A percentile compares a stretch with the other conserved stretches of the same genome.
Evolutionary conservation across 2,329 filamentous ascomycete species (phyloP).

Genomic region (Diaporthe ilicicola): DNA sequence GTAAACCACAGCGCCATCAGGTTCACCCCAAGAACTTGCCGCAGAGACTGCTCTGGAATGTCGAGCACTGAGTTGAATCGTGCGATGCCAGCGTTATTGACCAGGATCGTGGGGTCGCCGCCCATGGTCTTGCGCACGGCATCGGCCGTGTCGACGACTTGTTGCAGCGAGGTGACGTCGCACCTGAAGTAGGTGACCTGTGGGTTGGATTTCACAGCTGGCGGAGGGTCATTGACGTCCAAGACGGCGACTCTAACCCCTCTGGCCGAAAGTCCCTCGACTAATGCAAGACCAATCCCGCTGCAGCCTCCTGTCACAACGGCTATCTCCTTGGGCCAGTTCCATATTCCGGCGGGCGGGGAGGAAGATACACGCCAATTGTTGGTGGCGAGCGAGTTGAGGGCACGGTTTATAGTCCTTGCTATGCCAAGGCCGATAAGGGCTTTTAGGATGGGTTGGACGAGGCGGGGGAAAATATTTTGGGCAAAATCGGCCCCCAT

Average conservation of each 20-base stretch:
- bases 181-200: conserved; percentile 49
- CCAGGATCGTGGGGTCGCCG: conserved; percentile 62
- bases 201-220: conserved; percentile 12
- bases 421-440: conserved; percentile 23
- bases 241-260: conserved; percentile 49
- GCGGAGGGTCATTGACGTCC: conserved; percentile 45
- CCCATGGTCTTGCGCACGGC: conserved; percentile 44
- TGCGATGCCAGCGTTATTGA: conserved; percentile 67
- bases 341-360: conserved; percentile 33
- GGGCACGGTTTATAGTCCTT: conserved; percentile 31
- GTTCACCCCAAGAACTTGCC: conserved; percentile 24
- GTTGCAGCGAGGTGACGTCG: conserved; percentile 56
- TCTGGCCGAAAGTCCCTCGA: conserved; percentile 43
- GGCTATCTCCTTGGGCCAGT: conserved; percentile 41
- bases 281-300: conserved; percentile 48
- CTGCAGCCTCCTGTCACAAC: conserved; percentile 40
- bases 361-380: conserved; percentile 35
- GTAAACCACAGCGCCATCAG: conserved; percentile 54
- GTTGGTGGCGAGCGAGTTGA: conserved; percentile 38
- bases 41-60: conserved; percentile 54
- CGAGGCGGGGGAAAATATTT: neutral
- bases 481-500: conserved; percentile 10
- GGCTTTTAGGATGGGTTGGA: conserved; percentile 17
- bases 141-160: conserved; percentile 53
- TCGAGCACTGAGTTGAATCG: conserved; percentile 61